Evolutionary conservation across 2,329 filamentous ascomycete genomes (phyloP).

Genomic region (Coniochaeta hoffmannii): DNA sequence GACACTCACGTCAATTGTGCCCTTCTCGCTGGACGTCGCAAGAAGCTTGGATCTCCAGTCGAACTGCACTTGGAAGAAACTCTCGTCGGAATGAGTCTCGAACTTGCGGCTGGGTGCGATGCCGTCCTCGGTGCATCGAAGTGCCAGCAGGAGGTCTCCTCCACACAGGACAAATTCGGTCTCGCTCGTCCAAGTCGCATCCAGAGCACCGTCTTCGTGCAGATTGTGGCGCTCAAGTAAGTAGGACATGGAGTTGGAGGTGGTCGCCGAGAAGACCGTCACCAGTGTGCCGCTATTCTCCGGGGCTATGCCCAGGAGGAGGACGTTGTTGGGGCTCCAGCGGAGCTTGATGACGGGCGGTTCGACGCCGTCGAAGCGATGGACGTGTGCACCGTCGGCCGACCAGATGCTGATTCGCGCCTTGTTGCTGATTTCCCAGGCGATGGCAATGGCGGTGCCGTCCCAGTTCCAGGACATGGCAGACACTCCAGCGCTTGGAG

Average conservation of each 20-base stretch:
- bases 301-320: conserved; percentile 51
- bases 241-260: conserved; percentile 38
- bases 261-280: conserved; percentile 43
- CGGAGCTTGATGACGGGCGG: conserved; percentile 54
- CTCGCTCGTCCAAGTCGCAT: conserved; percentile 53
- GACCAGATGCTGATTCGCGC: conserved; percentile 49
- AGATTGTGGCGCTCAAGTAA: conserved; percentile 43
- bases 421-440: conserved; percentile 46
- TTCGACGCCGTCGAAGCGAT: conserved; percentile 49
- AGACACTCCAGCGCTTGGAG: conserved; percentile 45
- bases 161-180: conserved; percentile 52
- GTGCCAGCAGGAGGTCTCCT: conserved; percentile 42
- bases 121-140: conserved; percentile 37
- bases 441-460: conserved; percentile 48
- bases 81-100: conserved; percentile 45
- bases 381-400: conserved; percentile 41
- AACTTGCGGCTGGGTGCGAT: conserved; percentile 41
- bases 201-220: conserved; percentile 39
- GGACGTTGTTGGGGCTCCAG: conserved; percentile 50
- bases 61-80: conserved; percentile 47
- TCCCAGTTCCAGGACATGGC: conserved; percentile 55
- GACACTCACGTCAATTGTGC: conserved; percentile 50
- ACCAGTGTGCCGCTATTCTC: conserved; percentile 45
- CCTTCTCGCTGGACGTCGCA: conserved; percentile 53
- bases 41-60: conserved; percentile 45